Base-by-base conservation (phyloP, 2,329 filamentous ascomycete species). In the Chaetomium sp. region DNA sequence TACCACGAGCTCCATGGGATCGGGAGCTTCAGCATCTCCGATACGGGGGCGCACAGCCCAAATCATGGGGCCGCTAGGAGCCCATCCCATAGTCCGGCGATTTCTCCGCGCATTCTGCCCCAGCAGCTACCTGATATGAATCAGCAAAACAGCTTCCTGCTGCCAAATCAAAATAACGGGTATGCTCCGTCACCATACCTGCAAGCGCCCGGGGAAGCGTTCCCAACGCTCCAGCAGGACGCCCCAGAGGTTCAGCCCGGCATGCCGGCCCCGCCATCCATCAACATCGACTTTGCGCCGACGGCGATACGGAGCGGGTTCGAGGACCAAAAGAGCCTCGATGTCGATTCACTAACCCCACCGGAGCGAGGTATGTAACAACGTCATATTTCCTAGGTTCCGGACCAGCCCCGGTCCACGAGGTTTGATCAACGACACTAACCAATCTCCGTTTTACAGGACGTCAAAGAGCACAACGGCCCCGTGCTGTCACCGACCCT, bases 211-310 rank as follows among this genome's bases (percentile, higher is more conserved):
- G 67, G 66, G 2, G 79, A 84, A 62, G 73, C 79, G 6, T 85
- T 84, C 62, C 78, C 80, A 5, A 69, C 74, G 35, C 69, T 83
- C 11, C 68, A 68, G 14, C 73, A 76, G 54, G 73, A 76, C 32
- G 69, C 70, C n/a, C 72, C 72, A 32, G 87, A 91, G 55, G 80
- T 88, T 67, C 83, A 81, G 50, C 67, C 66, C 46, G 82, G 85
- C 49, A 94, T 95, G 86, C 87, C 87, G 3, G 89, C 91, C 11
- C 91, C 91, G n/a, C 91, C 91, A 0, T 89, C 91, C 51, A 96
- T 96, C 71, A 95, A 94, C 67, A 94, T 96, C 64, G 89, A 96
- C 68, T 91, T 89, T 70, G 91, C 91, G 12, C 91, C 91, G 32
- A 85, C 85, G 7, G 82, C 87, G 52, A 75, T 80, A 56, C 82